A percentile compares a stretch with the other conserved stretches of the same genome.
Conservation (phyloP, 2,329 filamentous ascomycete genomes). For the Trichoderma asperellum region DNA sequence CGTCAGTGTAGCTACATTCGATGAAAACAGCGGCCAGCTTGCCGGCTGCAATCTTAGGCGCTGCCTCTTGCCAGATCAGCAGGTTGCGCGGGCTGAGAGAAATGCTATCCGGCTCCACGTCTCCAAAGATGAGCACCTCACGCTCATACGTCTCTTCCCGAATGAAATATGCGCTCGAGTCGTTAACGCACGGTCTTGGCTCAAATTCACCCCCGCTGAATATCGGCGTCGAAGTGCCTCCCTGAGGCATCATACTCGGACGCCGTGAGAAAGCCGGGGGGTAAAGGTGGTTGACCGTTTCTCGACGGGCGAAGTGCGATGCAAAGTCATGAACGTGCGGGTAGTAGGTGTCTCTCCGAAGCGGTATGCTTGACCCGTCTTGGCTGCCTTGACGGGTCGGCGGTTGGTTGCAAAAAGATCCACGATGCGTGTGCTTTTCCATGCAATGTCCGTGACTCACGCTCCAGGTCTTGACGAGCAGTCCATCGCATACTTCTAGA, state of each 20-base stretch:
- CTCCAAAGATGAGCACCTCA: conserved; percentile 92
- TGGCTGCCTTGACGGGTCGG: conserved; percentile 56
- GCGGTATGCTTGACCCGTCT: conserved; percentile 47
- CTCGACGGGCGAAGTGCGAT: conserved; percentile 37
- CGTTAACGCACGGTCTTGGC: conserved; percentile 69
- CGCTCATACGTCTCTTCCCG: conserved; percentile 69
- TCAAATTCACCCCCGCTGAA: conserved; percentile 36
- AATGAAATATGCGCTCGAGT: conserved; percentile 94
- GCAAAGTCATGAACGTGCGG: conserved; percentile 47
- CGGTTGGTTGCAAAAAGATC: conserved; percentile 52
- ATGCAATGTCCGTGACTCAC: conserved; percentile 92
- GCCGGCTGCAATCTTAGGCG: conserved; percentile 77
- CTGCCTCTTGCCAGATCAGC: conserved; percentile 86
- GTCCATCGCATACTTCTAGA: conserved; percentile 81
- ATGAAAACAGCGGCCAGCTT: conserved; percentile 83
- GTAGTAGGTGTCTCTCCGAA: conserved; percentile 38
- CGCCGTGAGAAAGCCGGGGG: conserved; percentile 30
- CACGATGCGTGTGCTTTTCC: conserved; percentile 69
- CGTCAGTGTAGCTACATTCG: conserved; percentile 91
- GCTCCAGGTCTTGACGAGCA: conserved; percentile 85
- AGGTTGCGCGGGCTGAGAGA: conserved; percentile 80
- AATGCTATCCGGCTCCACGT: conserved; percentile 89
- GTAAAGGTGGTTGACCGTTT: conserved; percentile 34
- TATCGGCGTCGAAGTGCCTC: conserved; percentile 34
- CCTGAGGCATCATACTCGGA: conserved; percentile 41